Percentiles rank a stretch among this genome's conserved stretches.
phyloP scores from a whole-genome alignment of 1,284 basidiomycete genomes.

The Dichomitus squalens region DNA sequence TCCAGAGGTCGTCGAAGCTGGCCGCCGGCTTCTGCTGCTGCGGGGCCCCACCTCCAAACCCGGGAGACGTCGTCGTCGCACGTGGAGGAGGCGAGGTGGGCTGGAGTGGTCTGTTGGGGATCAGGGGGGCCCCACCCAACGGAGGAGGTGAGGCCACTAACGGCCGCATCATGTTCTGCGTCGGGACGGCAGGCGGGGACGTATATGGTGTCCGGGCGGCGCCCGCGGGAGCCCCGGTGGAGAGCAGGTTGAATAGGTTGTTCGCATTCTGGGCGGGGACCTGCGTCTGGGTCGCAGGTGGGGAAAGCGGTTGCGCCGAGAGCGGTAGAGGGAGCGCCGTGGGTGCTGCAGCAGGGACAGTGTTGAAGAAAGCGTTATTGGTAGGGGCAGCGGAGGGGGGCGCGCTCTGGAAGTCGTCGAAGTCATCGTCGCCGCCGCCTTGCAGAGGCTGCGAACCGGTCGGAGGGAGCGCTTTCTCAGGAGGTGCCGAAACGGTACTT shows the following conservation, averaged over 20 bases:
- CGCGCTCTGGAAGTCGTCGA: slow-evolving; percentile 89
- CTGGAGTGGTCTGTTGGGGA: slow-evolving; percentile 20
- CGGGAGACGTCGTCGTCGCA: slow-evolving; percentile 23
- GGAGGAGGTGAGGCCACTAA: slow-evolving; percentile 22
- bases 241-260: slow-evolving; percentile 29
- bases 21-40: slow-evolving; percentile 37
- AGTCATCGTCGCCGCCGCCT: slow-evolving; percentile 71
- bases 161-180: slow-evolving; percentile 18
- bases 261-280: slow-evolving; percentile 1
- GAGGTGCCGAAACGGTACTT: slow-evolving; percentile 21
- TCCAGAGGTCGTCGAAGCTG: slow-evolving; percentile 92
- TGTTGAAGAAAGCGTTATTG: slow-evolving; percentile 36
- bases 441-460: slow-evolving; percentile 29
- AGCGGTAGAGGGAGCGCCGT: slow-evolving; percentile 22
- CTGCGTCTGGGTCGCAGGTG: slow-evolving; percentile 19
- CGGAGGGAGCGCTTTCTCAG: slow-evolving; percentile 63
- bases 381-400: slow-evolving; percentile 46
- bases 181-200: slow-evolving; percentile 21
- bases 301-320: slow-evolving; percentile 19
- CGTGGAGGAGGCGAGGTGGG: slow-evolving; percentile 25
- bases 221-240: slow-evolving; percentile 12
- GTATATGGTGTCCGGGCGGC: slow-evolving; percentile 25
- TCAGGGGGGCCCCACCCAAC: slow-evolving; percentile 17
- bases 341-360: slow-evolving; percentile 14
- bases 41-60: slow-evolving; percentile 16